Base-by-base conservation (phyloP, 306 rosid species). In the Luffa aegyptiaca region DNA sequence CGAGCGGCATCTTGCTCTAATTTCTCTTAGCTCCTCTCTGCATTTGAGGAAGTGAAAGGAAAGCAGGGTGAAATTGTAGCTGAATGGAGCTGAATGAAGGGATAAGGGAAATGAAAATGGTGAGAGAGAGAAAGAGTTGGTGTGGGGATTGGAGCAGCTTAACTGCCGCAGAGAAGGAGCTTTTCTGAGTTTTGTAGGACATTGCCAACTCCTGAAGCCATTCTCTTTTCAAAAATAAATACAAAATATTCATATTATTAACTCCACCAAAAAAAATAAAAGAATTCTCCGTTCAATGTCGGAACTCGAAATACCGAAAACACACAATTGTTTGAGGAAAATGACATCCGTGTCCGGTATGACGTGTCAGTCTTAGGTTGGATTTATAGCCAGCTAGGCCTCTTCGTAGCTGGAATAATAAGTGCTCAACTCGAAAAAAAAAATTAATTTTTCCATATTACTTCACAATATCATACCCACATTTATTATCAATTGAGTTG, bases 1-100 rank as follows among this genome's bases (percentile, higher is more conserved):
- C 90, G 79, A 94, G 81, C 71, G 98, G 98, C 98, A 94, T 92
- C 85, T 86, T 82, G 70, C 17, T 72, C 79, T 36, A 44, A 41
- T 66, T 78, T 14, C 14, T 35, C 37, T 10, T 3, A 33, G 37
- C 31, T 57, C 17, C 21, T 63, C 16, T 55, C 57, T 8, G 76
- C 76, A 71, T 71, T 71, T 18, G 8, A 39, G 45, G 71, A 64
- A 14, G 13, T 17, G 51, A n/a, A 62, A 62, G 41, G 20, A 4
- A 62, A 35, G 17, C 10, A 16, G 6, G 45, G 12, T 36, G 69
- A 36, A 63, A 63, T 63, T 63, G 45, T 0, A 64, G 72, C 12
- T 36, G 72, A 37, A 36, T 65, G 46, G 17, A 26, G 31, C 31
- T 26, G 31, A 26, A 26, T 26, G 31, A 36, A 16, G 10, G 3